Evolutionary conservation across 768 basidiomycete species (phyloP), one percentile per base, ranked within the genome.

Genomic region (Mycena sanguinolenta): DNA sequence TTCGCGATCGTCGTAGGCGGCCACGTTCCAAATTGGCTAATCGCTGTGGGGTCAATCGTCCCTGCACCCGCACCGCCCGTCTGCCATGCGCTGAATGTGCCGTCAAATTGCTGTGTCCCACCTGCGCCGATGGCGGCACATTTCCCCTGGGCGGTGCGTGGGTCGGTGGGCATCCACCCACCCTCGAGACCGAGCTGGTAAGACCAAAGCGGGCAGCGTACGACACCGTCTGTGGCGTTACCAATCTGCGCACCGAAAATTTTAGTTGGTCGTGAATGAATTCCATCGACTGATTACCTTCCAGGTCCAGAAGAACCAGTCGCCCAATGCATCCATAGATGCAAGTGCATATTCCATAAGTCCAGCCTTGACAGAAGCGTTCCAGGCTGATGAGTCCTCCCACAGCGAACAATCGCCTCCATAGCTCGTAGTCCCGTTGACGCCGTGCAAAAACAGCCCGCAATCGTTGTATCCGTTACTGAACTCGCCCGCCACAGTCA

Each of bases 401-500:
- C 60, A 72, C 59, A 73, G 23, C 71, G 66, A 14, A 75, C 74
- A 65, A 46, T 74, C 84, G 0, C 85, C 86, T 23, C 79, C 81
- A 61, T 72, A 78, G 58, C 69, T 76, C 12, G 72, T 65, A 0
- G 80, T 74, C 16, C 76, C 69, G 14, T 75, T 71, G 19, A 83
- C 80, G 30, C 84, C 84, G 30, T 74, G 77, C 57, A 88, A 58
- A 77, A 77, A 88, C 58, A 86, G 79, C 10, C 90, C 91, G 70
- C 90, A 91, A 50, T 84, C 80, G 74, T 89, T 90, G 78, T 80
- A 83, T 19, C 88, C 91, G 17, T 85, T 82, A 70, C 89, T 90
- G 78, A 89, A 93, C 79, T 93, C 92, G 54, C 92, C 92, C 1
- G 89, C 90, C 50, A 89, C 67, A 16, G 88, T 88, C 59, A 92